Evolutionary conservation across 441 rosid species (phyloP), one percentile per base, ranked within the genome.

Genomic region (Jatropha podagrica): DNA sequence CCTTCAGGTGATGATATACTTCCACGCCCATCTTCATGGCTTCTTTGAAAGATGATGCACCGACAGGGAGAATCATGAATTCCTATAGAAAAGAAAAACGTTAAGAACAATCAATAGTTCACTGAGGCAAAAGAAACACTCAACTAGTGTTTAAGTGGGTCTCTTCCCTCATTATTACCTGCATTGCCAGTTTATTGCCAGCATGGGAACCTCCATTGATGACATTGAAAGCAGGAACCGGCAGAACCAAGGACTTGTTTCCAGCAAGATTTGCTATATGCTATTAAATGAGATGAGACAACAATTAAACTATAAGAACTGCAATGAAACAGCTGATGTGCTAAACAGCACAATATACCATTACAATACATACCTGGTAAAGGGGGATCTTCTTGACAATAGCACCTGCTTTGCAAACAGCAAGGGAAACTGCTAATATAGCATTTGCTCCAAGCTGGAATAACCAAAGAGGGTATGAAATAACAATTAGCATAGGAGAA

Each of bases 141-240:
- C 49, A 38, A 27, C 12, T 51, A 40, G 15, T 3, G 38, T 55
- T 41, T 38, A 20, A 6, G 61, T 40, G 52, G 4, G 46, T 26
- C 59, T 54, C 2, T 11, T 44, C 13, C 38, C 60, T 8, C 38
- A 69, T 27, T 59, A 14, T 27, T 82, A 75, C 97, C 97, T 95
- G 99, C 98, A 95, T 95, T 6, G 98, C 97, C 1, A 95, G 97
- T 81, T 95, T 95, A 82, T 95, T 95, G 81, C 98, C 99, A 9
- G 98, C 99, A 81, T 95, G 99, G 46, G 98, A 95, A 69, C 99
- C 99, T 84, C 99, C 99, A 38, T 92, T 95, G 81, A 93, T 93
- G 87, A 95, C 99, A 67, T 93, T 95, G 83, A 95, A 95, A 56
- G 99, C 99, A 26, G 98, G 99, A 49, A 95, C 98, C 2, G 99